Conservation (phyloP, 1,284 basidiomycete species). For the Puccinia polysora region DNA sequence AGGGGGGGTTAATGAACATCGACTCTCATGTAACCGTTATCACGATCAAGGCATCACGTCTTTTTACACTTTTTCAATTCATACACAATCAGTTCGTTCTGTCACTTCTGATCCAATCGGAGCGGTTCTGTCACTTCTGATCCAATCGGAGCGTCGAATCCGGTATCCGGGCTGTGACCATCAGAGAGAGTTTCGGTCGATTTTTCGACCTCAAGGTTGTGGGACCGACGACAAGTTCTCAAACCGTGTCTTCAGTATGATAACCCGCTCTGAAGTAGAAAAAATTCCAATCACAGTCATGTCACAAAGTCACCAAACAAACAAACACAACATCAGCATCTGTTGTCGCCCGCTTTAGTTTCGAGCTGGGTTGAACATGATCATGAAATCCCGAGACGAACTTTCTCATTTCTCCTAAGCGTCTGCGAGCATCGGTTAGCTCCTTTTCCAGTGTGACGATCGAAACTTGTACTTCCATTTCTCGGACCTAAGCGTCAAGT, state of each 20-base stretch:
- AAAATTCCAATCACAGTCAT: background rate
- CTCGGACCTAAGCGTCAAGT: conserved; percentile 56
- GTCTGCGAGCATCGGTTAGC: conserved; percentile 58
- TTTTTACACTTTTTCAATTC: no score
- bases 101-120: no score
- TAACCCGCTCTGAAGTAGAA: conserved; percentile 25
- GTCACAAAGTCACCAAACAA: background rate
- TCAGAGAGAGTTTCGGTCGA: no score
- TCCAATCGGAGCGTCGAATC: no score
- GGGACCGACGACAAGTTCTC: no score
- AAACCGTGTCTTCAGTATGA: conserved; percentile 39
- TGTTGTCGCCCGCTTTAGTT: background rate
- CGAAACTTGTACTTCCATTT: conserved; percentile 99
- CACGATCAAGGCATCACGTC: no score
- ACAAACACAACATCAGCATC: background rate
- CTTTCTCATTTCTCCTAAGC: conserved; percentile 51
- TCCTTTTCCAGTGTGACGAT: conserved; percentile 96
- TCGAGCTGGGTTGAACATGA: background rate
- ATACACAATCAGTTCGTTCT: no score
- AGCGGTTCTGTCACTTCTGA: no score
- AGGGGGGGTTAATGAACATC: no score
- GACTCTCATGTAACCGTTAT: no score
- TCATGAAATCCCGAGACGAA: background rate
- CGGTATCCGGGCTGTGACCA: no score
- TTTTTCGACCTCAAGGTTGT: no score